A percentile compares a stretch with the other conserved stretches of the same genome.
Evolutionary conservation across 2,329 filamentous ascomycete species (phyloP).

Genomic region (Mariannaea sp.): DNA sequence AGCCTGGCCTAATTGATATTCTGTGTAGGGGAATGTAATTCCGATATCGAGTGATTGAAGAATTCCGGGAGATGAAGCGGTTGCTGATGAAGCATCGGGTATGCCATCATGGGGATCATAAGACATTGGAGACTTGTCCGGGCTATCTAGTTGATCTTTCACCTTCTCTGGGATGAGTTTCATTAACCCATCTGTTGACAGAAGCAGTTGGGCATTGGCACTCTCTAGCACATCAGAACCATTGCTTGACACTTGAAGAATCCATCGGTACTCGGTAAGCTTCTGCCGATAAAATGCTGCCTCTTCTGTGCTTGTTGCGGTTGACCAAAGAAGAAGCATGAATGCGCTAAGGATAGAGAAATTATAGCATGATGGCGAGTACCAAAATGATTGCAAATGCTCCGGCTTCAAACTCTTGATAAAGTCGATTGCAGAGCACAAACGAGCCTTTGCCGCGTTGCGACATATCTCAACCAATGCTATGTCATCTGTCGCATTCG

Average conservation of each 20-base stretch:
- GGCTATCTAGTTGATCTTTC: background rate
- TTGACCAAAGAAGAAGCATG: constrained; percentile 35
- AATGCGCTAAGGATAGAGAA: constrained; percentile 42
- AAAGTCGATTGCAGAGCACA: constrained; percentile 40
- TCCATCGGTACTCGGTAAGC: constrained; percentile 26
- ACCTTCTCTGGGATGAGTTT: background rate
- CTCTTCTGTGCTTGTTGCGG: constrained; percentile 11
- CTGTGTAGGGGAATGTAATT: background rate
- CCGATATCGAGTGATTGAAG: background rate
- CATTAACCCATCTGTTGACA: constrained; percentile 4
- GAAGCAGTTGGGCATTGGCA: constrained; percentile 5
- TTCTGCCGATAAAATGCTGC: constrained; percentile 16
- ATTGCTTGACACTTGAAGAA: constrained; percentile 16
- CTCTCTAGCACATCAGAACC: constrained; percentile 1
- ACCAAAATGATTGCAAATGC: constrained; percentile 45
- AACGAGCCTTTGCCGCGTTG: constrained; percentile 37
- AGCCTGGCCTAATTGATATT: background rate
- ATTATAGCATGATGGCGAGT: constrained; percentile 40
- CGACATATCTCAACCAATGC: constrained; percentile 17
- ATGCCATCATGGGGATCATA: background rate
- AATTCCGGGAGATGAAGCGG: background rate
- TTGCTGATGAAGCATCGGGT: background rate
- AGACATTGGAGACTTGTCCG: background rate
- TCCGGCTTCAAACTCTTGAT: constrained; percentile 35
- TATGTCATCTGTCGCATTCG: constrained; percentile 1